Conservation (phyloP, 129 eudicot species). For the Gnaphalium uliginosum region DNA sequence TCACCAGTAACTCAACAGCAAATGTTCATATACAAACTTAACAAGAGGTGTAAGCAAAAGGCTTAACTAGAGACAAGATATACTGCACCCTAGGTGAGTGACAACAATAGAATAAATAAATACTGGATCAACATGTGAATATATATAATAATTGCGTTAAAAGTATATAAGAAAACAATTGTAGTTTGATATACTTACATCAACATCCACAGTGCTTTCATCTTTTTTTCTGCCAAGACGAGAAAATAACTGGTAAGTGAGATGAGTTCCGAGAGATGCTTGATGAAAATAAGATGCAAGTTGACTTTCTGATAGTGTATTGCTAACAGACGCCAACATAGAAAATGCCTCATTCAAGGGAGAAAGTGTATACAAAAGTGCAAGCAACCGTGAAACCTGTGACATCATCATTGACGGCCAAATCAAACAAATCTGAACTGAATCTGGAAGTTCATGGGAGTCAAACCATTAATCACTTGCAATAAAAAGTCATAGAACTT, state of each 20-base stretch:
- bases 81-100: neutral
- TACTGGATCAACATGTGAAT: neutral
- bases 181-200: conserved; percentile 42
- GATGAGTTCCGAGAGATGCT: conserved; percentile 79
- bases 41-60: conserved; percentile 14
- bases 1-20: neutral
- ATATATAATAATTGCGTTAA: neutral
- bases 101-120: neutral
- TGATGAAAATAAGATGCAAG: conserved; percentile 94
- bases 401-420: conserved; percentile 9
- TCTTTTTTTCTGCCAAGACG: conserved; percentile 38
- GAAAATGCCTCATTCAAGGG: conserved; percentile 42
- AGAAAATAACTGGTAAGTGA: conserved; percentile 53
- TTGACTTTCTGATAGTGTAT: conserved; percentile 52
- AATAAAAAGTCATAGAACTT: neutral
- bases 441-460: neutral
- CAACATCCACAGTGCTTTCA: conserved; percentile 28
- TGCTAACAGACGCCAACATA: conserved; percentile 30
- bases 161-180: conserved; percentile 6
- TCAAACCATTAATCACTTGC: conserved; percentile 18
- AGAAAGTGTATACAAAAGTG: conserved; percentile 57
- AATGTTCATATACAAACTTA: neutral
- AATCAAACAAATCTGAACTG: conserved; percentile 3
- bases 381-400: conserved; percentile 89
- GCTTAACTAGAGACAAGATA: conserved; percentile 1